Evolutionary conservation across 345 rosid genomes (phyloP), one percentile per base, ranked within the genome.

Genomic region (Boechera stricta): DNA sequence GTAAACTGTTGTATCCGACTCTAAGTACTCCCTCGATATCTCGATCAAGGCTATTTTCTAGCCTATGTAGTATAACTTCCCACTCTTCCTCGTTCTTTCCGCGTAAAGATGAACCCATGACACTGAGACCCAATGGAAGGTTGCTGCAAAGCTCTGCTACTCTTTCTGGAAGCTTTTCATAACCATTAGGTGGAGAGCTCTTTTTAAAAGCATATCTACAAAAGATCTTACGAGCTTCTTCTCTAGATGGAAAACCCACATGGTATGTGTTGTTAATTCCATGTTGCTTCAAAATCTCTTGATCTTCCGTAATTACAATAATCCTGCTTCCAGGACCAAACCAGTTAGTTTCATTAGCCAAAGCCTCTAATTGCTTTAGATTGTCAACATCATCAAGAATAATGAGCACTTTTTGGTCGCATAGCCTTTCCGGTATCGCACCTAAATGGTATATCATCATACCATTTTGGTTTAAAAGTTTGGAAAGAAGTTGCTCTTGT

Each of bases 251-350:
- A 16, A 59, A 18, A 16, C 2, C 64, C 44, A 35, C 26, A 9
- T 35, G 13, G 15, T 59, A 59, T 2, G 15, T 59, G 16, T 9
- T 4, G 0, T 8, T 2, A 1, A 35, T 35, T 35, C 29, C 15
- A 35, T 16, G 28, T 59, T 16, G 28, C 29, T 2, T 0, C 15
- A 59, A 35, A 3, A 59, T 3, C 8, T 59, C 64, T 35, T 16
- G 1, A 0, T 59, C 2, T 35, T 59, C 26, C 1, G 64, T 35
- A 4, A 28, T 35, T 3, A 59, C 4, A 0, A 59, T 9, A 59
- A 59, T 59, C 13, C 28, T 59, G 10, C 64, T 59, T 18, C 64
- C 64, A 16, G 8, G 44, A 59, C 64, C 64, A 59, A 59, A 44
- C 69, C 69, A 64, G 3, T 5, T 0, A 15, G 28, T 45, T 4